Percentiles rank a stretch among this genome's conserved stretches.
Evolutionary conservation across 495 filamentous ascomycete genomes (phyloP).

Genomic region (Lasiosphaeris hirsuta): DNA sequence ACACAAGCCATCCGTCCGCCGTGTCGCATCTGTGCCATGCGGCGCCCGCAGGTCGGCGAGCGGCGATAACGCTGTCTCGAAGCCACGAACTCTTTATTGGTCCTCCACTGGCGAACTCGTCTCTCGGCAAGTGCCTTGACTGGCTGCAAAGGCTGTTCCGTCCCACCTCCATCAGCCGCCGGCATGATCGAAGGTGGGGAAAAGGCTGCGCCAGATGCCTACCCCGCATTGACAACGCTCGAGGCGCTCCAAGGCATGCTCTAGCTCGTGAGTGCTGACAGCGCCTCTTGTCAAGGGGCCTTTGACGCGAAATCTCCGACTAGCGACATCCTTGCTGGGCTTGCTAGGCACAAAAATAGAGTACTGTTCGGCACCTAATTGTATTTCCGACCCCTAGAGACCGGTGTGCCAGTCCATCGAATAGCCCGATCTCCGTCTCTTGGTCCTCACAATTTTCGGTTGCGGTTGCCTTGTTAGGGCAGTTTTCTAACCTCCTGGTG

Average conservation of each 20-base stretch:
- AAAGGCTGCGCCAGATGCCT: slow-evolving; percentile 4
- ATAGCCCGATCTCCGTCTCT: too few species aligned
- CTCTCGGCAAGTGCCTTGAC: slow-evolving; percentile 17
- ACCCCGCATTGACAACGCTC: slow-evolving; percentile 8
- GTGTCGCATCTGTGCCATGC: slow-evolving; percentile 12
- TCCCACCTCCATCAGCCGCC: slow-evolving; percentile 6
- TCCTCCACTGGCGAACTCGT: background rate
- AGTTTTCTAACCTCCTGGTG: too few species aligned
- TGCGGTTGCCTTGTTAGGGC: too few species aligned
- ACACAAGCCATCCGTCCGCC: background rate
- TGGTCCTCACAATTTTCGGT: too few species aligned
- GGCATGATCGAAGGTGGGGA: background rate
- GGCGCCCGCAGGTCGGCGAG: slow-evolving; percentile 3
- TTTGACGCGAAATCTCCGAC: background rate
- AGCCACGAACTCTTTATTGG: slow-evolving; percentile 5
- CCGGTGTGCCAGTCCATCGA: too few species aligned
- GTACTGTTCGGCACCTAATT: slow-evolving; percentile 1
- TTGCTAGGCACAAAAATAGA: background rate
- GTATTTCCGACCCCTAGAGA: slow-evolving; percentile 1
- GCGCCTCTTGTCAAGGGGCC: background rate
- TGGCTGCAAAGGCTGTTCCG: slow-evolving; percentile 3
- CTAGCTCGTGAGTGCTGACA: background rate
- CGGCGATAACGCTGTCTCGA: slow-evolving; percentile 9
- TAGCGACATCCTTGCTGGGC: background rate
- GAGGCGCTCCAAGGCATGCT: background rate